A percentile compares a stretch with the other conserved stretches of the same genome.
These are phyloP conservation scores for Diplodia sapinea DNA, from an alignment of 2,329 filamentous ascomycete species.

Conservation along the genomic window DNA sequence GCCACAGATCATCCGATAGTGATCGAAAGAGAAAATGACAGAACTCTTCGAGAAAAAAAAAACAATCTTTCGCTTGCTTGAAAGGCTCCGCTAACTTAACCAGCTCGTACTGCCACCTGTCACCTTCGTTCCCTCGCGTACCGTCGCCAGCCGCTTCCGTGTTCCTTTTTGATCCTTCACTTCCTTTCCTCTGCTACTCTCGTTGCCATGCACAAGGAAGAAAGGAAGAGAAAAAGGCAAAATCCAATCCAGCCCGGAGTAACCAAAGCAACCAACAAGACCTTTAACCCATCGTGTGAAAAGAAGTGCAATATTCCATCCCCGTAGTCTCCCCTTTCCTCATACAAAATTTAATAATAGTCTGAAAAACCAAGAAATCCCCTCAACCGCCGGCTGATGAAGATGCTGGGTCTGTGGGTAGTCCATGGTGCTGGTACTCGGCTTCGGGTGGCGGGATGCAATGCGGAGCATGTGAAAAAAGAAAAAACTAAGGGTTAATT, in stretches of 20 bases:
- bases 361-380: background rate
- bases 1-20: background rate
- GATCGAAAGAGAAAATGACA: background rate
- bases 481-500: constrained; percentile 4
- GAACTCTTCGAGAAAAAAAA: background rate
- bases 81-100: background rate
- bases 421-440: background rate
- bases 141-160: background rate
- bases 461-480: background rate
- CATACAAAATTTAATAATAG: background rate
- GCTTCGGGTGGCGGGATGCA: background rate
- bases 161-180: background rate
- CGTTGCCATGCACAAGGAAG: background rate
- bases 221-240: background rate
- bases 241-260: background rate
- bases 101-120: background rate
- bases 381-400: background rate
- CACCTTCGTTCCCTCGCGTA: background rate
- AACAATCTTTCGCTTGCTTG: background rate
- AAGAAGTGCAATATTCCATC: background rate
- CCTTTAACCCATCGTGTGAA: constrained; percentile 4
- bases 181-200: constrained; percentile 6
- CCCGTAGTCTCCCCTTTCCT: background rate
- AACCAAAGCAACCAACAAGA: background rate
- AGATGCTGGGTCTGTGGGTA: background rate